These are phyloP conservation scores for Neurospora sp. DNA, from an alignment of 495 filamentous ascomycete species.

Conservation along the genomic window DNA sequence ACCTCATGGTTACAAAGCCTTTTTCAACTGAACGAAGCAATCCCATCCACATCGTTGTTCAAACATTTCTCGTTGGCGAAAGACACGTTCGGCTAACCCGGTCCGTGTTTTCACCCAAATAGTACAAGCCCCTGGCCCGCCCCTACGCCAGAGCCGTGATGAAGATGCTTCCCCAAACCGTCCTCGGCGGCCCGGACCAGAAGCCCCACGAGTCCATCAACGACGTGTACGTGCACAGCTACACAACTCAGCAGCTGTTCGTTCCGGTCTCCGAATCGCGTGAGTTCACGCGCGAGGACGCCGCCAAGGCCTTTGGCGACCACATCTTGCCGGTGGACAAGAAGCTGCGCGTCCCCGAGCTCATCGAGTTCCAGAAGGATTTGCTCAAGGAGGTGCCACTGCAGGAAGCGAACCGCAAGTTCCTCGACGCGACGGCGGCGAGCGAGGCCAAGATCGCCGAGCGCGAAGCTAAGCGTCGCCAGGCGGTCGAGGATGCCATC, in stretches of 20 bases:
- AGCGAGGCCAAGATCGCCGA: constrained; percentile 25
- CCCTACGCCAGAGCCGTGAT: constrained; percentile 69
- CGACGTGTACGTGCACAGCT: constrained; percentile 73
- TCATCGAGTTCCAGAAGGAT: constrained; percentile 55
- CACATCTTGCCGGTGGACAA: constrained; percentile 70
- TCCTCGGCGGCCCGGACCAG: constrained; percentile 8
- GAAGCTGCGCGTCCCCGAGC: constrained; percentile 80
- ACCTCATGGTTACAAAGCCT: constrained; percentile 57
- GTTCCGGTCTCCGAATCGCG: constrained; percentile 84
- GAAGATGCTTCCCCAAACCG: constrained; percentile 62
- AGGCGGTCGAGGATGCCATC: constrained; percentile 31
- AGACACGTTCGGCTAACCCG: background rate
- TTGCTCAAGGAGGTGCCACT: constrained; percentile 2
- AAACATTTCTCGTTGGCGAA: background rate
- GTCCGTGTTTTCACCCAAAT: background rate
- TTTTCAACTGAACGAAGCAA: background rate
- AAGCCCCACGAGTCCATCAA: constrained; percentile 75
- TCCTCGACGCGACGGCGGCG: constrained; percentile 17
- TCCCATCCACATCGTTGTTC: background rate
- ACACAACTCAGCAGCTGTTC: constrained; percentile 78
- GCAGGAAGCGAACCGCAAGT: constrained; percentile 29
- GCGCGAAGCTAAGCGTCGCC: constrained; percentile 31
- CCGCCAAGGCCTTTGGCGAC: constrained; percentile 69
- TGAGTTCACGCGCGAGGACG: constrained; percentile 79
- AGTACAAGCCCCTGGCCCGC: constrained; percentile 69